Evolutionary conservation across 139 green algal species (phyloP).

Genomic region (Ulvella scutata): DNA sequence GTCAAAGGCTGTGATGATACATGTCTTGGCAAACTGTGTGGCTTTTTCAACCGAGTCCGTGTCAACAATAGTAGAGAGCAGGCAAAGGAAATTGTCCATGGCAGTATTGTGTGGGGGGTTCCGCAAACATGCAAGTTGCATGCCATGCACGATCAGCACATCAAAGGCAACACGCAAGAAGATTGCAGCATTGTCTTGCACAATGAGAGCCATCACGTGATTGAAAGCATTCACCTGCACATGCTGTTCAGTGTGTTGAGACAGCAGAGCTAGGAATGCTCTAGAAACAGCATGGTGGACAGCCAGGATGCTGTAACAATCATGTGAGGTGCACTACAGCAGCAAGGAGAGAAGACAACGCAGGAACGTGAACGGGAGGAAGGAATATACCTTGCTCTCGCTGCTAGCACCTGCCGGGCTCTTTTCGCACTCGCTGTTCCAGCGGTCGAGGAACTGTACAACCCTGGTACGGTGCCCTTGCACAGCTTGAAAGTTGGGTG

Average conservation of each 20-base stretch:
- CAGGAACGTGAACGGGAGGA: not conserved
- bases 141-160: not conserved
- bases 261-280: not conserved
- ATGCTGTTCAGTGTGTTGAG: too few relatives aligned
- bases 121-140: not conserved
- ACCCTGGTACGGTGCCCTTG: not conserved
- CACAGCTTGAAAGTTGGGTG: not conserved
- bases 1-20: not conserved
- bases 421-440: not conserved
- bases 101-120: conserved; percentile 19
- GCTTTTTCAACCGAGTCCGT: not conserved
- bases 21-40: conserved; percentile 1
- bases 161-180: not conserved
- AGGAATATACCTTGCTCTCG: not conserved
- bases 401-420: not conserved
- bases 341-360: not conserved
- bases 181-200: too few relatives aligned
- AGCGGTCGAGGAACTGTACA: not conserved
- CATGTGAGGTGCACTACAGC: not conserved
- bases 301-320: not conserved
- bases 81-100: conserved; percentile 31
- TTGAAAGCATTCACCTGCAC: not conserved
- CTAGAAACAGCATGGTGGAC: not conserved
- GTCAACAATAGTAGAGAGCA: conserved; percentile 28
- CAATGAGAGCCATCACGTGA: too few relatives aligned